A percentile compares a stretch with the other conserved stretches of the same genome.
Conservation (phyloP, 371 early-diverging fungal genomes). For the Nosema muscidifuracis region DNA sequence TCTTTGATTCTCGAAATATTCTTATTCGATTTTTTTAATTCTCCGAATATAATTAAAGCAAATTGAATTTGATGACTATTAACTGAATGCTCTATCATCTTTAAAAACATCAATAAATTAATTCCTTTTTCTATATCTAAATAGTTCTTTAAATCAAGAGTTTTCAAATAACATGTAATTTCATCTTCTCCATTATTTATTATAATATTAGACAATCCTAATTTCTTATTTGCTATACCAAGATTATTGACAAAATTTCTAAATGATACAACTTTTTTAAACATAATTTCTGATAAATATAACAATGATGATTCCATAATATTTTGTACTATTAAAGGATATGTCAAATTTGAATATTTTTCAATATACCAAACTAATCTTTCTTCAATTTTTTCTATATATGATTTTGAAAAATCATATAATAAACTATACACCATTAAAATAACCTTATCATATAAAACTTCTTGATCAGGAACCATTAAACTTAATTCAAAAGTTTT, state of each 20-base stretch:
- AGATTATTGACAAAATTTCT: conserved; percentile 8
- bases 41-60: conserved; percentile 15
- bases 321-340: neutral
- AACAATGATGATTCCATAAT: neutral
- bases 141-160: neutral
- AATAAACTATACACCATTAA: neutral
- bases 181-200: neutral
- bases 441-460: neutral
- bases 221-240: too few relatives aligned
- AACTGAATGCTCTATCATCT: conserved; percentile 10
- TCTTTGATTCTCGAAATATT: neutral
- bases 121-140: conserved; percentile 4
- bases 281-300: neutral
- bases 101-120: conserved; percentile 13
- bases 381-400: neutral
- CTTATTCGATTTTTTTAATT: neutral
- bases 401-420: neutral
- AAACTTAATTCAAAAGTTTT: conserved; percentile 34
- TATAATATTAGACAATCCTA: neutral
- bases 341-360: neutral
- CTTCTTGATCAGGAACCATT: neutral
- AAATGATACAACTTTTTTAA: neutral
- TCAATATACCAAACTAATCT: neutral
- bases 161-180: neutral
- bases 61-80: conserved; percentile 2